A percentile compares a stretch with the other conserved stretches of the same genome.
phyloP scores from a whole-genome alignment of 768 basidiomycete species.

The Lentinus brumalis region DNA sequence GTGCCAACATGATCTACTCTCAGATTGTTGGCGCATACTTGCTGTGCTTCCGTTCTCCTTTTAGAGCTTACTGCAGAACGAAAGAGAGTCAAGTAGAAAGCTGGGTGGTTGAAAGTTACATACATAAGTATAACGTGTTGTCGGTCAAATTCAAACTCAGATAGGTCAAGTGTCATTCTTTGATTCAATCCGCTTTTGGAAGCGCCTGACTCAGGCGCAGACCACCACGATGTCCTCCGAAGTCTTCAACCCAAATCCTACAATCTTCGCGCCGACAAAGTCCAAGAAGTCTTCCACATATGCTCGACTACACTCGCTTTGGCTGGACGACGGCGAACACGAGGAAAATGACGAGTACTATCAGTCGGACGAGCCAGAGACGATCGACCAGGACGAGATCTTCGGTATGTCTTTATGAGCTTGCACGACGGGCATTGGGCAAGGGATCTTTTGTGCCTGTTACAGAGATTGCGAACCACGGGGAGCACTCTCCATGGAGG shows the following conservation, averaged over 20 bases:
- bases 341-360: constrained; percentile 34
- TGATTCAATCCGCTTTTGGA: not conserved
- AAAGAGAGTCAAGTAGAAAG: too few relatives aligned
- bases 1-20: too few relatives aligned
- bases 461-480: not conserved
- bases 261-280: constrained; percentile 63
- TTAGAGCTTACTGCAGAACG: too few relatives aligned
- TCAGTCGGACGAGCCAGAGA: constrained; percentile 52
- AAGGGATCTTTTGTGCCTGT: constrained; percentile 6
- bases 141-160: too few relatives aligned
- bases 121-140: too few relatives aligned
- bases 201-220: constrained; percentile 17
- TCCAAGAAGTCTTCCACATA: constrained; percentile 44
- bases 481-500: not conserved
- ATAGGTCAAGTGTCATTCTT: too few relatives aligned
- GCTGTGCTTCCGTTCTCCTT: too few relatives aligned
- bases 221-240: constrained; percentile 36
- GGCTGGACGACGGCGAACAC: constrained; percentile 43
- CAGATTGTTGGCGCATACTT: too few relatives aligned
- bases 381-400: constrained; percentile 90
- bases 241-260: constrained; percentile 90
- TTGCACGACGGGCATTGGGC: not conserved
- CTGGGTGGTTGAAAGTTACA: too few relatives aligned
- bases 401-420: constrained; percentile 61
- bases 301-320: constrained; percentile 53